Evolutionary conservation across 345 rosid genomes (phyloP), one percentile per base, ranked within the genome.

Genomic region (Hirschfeldia incana): DNA sequence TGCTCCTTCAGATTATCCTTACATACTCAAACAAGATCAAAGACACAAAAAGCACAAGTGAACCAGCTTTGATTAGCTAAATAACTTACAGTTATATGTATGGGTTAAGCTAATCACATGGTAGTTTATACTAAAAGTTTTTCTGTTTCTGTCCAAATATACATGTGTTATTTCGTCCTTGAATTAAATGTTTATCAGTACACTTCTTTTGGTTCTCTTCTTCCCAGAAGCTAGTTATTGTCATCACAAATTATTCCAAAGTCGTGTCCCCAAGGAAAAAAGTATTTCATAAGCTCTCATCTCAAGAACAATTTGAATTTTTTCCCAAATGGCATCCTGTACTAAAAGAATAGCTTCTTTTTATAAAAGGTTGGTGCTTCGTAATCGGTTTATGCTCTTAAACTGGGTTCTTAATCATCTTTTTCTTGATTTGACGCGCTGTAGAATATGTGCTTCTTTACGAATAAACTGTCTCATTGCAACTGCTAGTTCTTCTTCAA

Each of bases 401-500:
- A 70, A 64, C 58, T 55, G 8, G 72, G 68, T 69, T 74, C 79
- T 59, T 62, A 61, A 61, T 53, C 70, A 53, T 76, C 69, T 70
- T 75, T 70, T 70, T 32, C 73, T 15, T 80, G 83, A 70, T 30
- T 42, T 75, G 72, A 80, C 32, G 36, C 16, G 11, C 33, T 64
- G 51, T 70, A 69, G 79, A 69, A 74, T 64, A 63, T 69, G 72
- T 69, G 63, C 72, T 69, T 30, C 34, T 73, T 67, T 32, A 32
- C 63, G 59, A 63, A 34, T 75, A 13, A 71, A 8, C 60, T 27
- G 70, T 68, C 36, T 61, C 70, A 75, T 83, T 81, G 76, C 88
- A 90, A 93, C 90, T 90, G 78, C 88, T 88, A 84, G 9, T 82
- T 89, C 34, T 92, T 82, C 94, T 89, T 77, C 87, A 80, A 85